These are phyloP conservation scores for Erucastrum elatum DNA, from an alignment of 345 rosid genomes.

Conservation along the genomic window DNA sequence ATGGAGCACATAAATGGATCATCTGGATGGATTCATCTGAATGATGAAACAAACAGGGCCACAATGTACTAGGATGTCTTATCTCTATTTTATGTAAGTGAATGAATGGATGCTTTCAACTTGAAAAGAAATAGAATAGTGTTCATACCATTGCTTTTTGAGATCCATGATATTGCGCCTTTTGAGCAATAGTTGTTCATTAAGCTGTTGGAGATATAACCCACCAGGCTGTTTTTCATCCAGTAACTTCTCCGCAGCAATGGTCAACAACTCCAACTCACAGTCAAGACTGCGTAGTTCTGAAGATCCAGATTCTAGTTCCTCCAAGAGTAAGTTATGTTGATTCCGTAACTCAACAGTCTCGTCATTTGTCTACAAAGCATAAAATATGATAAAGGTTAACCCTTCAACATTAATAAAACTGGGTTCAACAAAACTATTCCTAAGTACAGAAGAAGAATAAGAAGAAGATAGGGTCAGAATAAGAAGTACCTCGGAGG, in stretches of 20 bases:
- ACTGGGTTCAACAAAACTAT: background rate
- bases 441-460: background rate
- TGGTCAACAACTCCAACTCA: constrained; percentile 57
- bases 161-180: constrained; percentile 46
- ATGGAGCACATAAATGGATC: no score
- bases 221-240: constrained; percentile 49
- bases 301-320: constrained; percentile 43
- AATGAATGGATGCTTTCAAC: constrained; percentile 9
- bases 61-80: no score
- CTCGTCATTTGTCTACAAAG: constrained; percentile 42
- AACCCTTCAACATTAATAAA: constrained; percentile 1
- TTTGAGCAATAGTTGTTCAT: constrained; percentile 45
- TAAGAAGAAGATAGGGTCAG: constrained; percentile 6
- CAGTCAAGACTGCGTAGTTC: constrained; percentile 48
- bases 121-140: background rate
- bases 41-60: no score
- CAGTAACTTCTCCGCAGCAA: constrained; percentile 57
- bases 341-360: constrained; percentile 37
- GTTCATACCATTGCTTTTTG: constrained; percentile 57
- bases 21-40: no score
- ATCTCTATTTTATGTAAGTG: no score
- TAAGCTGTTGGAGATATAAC: constrained; percentile 52
- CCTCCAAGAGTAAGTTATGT: constrained; percentile 44
- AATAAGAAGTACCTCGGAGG: constrained; percentile 46
- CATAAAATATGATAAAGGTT: constrained; percentile 28